Evolutionary conservation across 1,284 basidiomycete species (phyloP).

Genomic region (Fistulina hepatica): DNA sequence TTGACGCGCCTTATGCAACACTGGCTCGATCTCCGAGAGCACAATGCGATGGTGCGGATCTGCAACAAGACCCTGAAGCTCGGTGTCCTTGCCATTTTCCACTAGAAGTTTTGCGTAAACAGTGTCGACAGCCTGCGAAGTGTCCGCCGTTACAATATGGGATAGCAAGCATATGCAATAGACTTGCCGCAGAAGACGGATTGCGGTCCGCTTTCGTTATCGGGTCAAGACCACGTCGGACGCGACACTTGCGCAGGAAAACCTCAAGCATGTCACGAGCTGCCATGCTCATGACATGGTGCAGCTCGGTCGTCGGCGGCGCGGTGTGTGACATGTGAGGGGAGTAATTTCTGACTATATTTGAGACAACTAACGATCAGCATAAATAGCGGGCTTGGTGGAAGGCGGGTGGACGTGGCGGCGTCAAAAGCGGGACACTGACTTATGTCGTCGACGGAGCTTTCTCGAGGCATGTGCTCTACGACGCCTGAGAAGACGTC

Average conservation of each 20-base stretch:
- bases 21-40: conserved; percentile 53
- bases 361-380: conserved; percentile 53
- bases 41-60: conserved; percentile 44
- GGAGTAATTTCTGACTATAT: conserved; percentile 85
- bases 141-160: conserved; percentile 8
- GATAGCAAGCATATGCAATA: conserved; percentile 7
- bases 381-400: conserved; percentile 15
- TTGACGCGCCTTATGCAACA: conserved; percentile 41
- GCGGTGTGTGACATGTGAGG: conserved; percentile 68
- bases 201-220: conserved; percentile 19
- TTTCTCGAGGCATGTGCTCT: conserved; percentile 50
- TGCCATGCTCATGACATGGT: conserved; percentile 42
- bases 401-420: conserved; percentile 15
- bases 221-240: conserved; percentile 18
- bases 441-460: conserved; percentile 67
- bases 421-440: conserved; percentile 31
- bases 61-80: conserved; percentile 53
- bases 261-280: conserved; percentile 59
- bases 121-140: conserved; percentile 65
- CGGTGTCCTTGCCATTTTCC: conserved; percentile 47
- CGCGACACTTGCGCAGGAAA: conserved; percentile 44
- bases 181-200: conserved; percentile 13
- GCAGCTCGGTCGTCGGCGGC: conserved; percentile 55
- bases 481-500: conserved; percentile 59
- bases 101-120: conserved; percentile 69